Evolutionary conservation across 176 grass and related monocot genomes (phyloP), one percentile per base, ranked within the genome.

Genomic region (Alopecurus myosuroides): DNA sequence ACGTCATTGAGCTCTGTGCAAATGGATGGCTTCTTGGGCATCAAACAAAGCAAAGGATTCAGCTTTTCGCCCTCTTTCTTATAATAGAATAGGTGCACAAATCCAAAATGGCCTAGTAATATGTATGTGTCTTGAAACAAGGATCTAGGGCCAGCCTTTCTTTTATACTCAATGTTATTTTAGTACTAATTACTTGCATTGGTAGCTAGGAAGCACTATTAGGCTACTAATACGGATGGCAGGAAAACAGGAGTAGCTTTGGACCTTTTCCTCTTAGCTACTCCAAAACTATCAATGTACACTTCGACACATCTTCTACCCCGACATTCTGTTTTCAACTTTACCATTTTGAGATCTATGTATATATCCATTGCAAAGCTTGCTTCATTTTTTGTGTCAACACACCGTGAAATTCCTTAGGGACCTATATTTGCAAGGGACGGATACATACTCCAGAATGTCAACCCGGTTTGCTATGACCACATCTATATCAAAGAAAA

Each of bases 71-170:
- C 66, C 74, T 82, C 76, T 87, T 60, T 87, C 68, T 57, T 87
- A 57, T 45, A 73, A 73, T 73, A 87, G 40, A 88, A 88, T 90
- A 88, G 13, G 11, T 34, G 79, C 75, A 77, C 74, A 71, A 74
- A 80, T 88, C 82, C 86, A 88, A 88, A 77, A 77, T 36, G 61
- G 35, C 66, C 79, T 94, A 85, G 88, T 88, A 82, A 88, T 57
- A 77, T 85, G 88, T 93, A 20, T 91, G 20, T 91, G 65, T 89
- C 84, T 92, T 81, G 75, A 56, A 86, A 89, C 80, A 84, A 86
- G 58, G 80, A 86, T 89, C 84, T 86, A 89, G 45, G 76, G 55
- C 57, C 83, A 76, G 42, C 45, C 18, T 44, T 75, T 81, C 70
- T 74, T 77, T 83, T 67, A 52, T 52, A 68, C 67, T 82, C 55